phyloP scores from a whole-genome alignment of 2,329 filamentous ascomycete species.

The Alternaria dauci region DNA sequence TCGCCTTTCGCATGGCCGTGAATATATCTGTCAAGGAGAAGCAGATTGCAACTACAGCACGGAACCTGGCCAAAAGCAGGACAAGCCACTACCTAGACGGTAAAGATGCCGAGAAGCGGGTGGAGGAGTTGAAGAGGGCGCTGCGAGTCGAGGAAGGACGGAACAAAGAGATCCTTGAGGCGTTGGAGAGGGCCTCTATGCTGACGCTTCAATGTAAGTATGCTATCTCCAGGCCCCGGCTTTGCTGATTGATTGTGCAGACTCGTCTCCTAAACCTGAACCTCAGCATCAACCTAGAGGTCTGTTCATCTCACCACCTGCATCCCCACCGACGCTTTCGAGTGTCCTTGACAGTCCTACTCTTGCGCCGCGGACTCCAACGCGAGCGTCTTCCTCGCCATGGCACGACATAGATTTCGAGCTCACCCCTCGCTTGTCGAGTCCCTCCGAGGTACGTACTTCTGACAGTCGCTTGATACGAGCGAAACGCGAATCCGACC shows the following conservation, averaged over 20 bases:
- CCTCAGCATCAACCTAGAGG: constrained; percentile 30
- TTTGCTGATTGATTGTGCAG: constrained; percentile 25
- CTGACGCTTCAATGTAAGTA: constrained; percentile 49
- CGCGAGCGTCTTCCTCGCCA: constrained; percentile 30
- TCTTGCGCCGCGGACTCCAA: constrained; percentile 33
- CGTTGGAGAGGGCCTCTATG: constrained; percentile 47
- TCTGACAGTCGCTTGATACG: constrained; percentile 47
- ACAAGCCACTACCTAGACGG: constrained; percentile 44
- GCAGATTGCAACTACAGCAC: constrained; percentile 46
- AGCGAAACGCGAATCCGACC: constrained; percentile 50
- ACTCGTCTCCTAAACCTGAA: constrained; percentile 35
- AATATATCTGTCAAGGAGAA: constrained; percentile 52
- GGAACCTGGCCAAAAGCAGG: constrained; percentile 43
- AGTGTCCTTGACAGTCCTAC: constrained; percentile 24
- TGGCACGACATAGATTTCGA: constrained; percentile 38
- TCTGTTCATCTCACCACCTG: constrained; percentile 44
- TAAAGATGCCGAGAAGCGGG: constrained; percentile 44
- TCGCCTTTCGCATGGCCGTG: constrained; percentile 51
- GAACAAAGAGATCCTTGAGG: constrained; percentile 50
- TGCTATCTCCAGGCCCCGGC: neutral
- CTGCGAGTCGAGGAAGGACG: constrained; percentile 46
- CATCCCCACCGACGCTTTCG: constrained; percentile 42
- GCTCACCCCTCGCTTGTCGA: constrained; percentile 25
- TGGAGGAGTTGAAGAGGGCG: constrained; percentile 43
- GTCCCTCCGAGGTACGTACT: constrained; percentile 40